These are phyloP conservation scores for Penicillium samsonianum DNA, from an alignment of 495 filamentous ascomycete genomes.

Conservation along the genomic window DNA sequence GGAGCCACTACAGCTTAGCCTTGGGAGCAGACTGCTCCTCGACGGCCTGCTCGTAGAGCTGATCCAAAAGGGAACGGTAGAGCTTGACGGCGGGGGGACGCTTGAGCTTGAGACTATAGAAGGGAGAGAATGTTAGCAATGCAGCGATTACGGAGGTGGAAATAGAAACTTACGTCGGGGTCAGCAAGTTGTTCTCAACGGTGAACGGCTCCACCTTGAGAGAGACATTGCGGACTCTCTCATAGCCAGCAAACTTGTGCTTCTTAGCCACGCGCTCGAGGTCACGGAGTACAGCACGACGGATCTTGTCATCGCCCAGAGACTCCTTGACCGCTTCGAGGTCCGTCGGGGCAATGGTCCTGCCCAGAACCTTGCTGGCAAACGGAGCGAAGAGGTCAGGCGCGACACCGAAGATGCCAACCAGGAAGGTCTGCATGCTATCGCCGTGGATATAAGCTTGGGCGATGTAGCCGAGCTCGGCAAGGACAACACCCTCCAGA, in stretches of 20 bases:
- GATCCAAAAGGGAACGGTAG: constrained; percentile 72
- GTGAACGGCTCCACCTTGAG: constrained; percentile 88
- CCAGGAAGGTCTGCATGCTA: constrained; percentile 76
- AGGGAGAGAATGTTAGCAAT: constrained; percentile 35
- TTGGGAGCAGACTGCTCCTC: constrained; percentile 56
- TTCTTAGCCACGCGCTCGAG: constrained; percentile 79
- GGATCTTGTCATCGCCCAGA: constrained; percentile 65
- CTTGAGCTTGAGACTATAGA: constrained; percentile 86
- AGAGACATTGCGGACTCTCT: constrained; percentile 73
- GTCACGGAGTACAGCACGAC: constrained; percentile 72
- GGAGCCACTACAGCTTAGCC: constrained; percentile 43
- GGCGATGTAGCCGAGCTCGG: constrained; percentile 71
- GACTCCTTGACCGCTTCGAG: constrained; percentile 64
- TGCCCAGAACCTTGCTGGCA: constrained; percentile 71
- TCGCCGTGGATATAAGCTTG: constrained; percentile 93
- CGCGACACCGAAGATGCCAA: constrained; percentile 85
- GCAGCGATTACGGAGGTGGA: neutral
- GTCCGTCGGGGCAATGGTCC: constrained; percentile 62
- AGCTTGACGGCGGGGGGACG: constrained; percentile 80
- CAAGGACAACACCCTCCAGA: constrained; percentile 90
- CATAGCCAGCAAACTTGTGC: constrained; percentile 86
- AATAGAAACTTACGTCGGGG: constrained; percentile 79
- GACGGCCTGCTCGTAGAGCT: constrained; percentile 75
- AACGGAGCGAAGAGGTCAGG: constrained; percentile 78
- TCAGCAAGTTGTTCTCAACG: constrained; percentile 91